Base-by-base conservation (phyloP, 441 rosid genomes). In the Syzygium syzygioides region DNA sequence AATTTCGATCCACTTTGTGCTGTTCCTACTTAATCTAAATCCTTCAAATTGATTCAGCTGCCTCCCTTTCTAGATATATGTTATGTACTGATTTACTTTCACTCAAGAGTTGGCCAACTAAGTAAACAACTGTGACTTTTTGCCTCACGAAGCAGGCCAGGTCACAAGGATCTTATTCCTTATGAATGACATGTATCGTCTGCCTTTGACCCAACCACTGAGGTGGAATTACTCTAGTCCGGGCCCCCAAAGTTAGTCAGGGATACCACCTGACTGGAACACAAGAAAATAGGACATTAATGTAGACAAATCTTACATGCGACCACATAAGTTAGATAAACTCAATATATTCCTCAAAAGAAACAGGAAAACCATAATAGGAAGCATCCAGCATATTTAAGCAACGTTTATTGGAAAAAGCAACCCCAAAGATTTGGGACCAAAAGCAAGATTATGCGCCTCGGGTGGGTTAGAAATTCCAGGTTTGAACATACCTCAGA, bases 401-500 rank as follows among this genome's bases (percentile, higher is more conserved):
- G 48, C 48, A 45, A 45, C 48, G 1, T 45, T 45, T 45, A 45
- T 45, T 45, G 48, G 48, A 45, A 45, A 45, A 45, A 7, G 48
- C 48, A 45, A 45, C 48, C 48, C 48, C 48, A 45, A 7, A 45
- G 48, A 45, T 45, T 45, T 45, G 48, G 48, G 48, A 45, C 48
- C 48, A 7, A 45, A 45, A 45, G 48, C 9, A 15, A 64, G 76
- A 64, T 76, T 76, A 76, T 76, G 52, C 1, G 3, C 17, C n/a
- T 41, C 3, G 6, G 52, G n/a, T 3, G 18, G n/a, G 83, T 76
- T 41, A 57, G 26, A 55, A 76, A 30, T 57, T 80, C 86, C 55
- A 87, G 57, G 32, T 32, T 32, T 53, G 54, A 68, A 60, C 68
- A 55, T 57, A 89, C 90, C 90, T 86, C 90, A 57, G 76, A 52